Evolutionary conservation across 306 rosid species (phyloP).

Genomic region (Begonia fuchsioides): DNA sequence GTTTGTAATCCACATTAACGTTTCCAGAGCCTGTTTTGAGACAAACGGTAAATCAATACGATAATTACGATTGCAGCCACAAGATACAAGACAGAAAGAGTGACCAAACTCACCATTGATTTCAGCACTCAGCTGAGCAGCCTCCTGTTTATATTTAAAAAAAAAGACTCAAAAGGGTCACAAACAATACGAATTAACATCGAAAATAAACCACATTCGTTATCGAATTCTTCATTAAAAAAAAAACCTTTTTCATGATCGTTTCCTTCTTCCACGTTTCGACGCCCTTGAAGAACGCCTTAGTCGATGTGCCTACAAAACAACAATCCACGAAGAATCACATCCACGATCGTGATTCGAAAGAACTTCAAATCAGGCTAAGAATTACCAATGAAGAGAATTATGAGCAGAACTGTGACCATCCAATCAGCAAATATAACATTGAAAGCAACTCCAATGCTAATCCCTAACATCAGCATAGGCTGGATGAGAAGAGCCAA

Average conservation of each 20-base stretch:
- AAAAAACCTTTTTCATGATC: conserved; percentile 50
- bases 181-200: not conserved
- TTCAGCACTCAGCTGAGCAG: conserved; percentile 27
- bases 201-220: not conserved
- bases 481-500: conserved; percentile 87
- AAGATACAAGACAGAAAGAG: conserved; percentile 3
- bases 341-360: not conserved
- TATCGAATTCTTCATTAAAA: too few species aligned
- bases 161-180: conserved; percentile 14
- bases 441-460: conserved; percentile 79
- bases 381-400: conserved; percentile 66
- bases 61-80: not conserved
- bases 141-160: conserved; percentile 55
- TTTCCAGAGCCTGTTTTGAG: conserved; percentile 32
- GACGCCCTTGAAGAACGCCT: conserved; percentile 73
- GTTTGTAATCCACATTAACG: conserved; percentile 49
- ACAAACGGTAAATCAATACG: not conserved
- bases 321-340: not conserved
- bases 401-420: conserved; percentile 77
- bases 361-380: not conserved
- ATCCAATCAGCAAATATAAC: conserved; percentile 95
- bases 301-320: conserved; percentile 70
- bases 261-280: conserved; percentile 97
- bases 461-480: conserved; percentile 95
- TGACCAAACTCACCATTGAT: conserved; percentile 37